Base-by-base conservation (phyloP, 805 yeast genomes). In the Millerozyma miso region DNA sequence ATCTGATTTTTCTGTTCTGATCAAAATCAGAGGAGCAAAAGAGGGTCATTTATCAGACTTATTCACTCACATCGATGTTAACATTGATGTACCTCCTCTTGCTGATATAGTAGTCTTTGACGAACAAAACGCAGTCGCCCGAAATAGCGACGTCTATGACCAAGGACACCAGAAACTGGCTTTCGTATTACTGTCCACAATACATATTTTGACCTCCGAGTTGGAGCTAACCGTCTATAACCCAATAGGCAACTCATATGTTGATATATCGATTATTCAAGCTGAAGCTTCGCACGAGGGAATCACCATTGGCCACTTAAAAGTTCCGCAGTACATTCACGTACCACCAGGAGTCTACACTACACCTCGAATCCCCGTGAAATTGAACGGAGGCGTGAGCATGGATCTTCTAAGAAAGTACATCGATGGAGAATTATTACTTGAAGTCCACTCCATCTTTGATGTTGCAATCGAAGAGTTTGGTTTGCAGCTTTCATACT, bases 151-250 rank as follows among this genome's bases (percentile, higher is more conserved):
- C 6, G 29, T 23, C 29, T 23, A 6, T 7, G n/a, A 6, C n/a
- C 15, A 13, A 13, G 34, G 34, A 32, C 14, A 42, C 32, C 14
- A 38, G 16, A 19, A 51, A 42, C 31, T 29, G 33, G 74, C 76
- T 1, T 80, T 80, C 43, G 58, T 81, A 4, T 40, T 74, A 1
- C 73, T 69, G 13, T 68, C 78, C 4, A 76, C 76, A 0, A 73
- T 81, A 60, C 84, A 81, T 55, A 48, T 81, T 3, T 60, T 80
- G 60, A 62, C 74, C 0, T 74, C 81, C 1, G 80, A 79, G 37
- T 67, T 79, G 4, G 83, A 79, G 49, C 53, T 81, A 43, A 71
- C 73, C 0, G 62, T 80, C 0, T 77, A 55, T 56, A 81, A 81
- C 49, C 87, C 87, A 1, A 50, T 81, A 1, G 42, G 48, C 3